Evolutionary conservation across 768 basidiomycete genomes (phyloP).

Genomic region (Lactarius deliciosus): DNA sequence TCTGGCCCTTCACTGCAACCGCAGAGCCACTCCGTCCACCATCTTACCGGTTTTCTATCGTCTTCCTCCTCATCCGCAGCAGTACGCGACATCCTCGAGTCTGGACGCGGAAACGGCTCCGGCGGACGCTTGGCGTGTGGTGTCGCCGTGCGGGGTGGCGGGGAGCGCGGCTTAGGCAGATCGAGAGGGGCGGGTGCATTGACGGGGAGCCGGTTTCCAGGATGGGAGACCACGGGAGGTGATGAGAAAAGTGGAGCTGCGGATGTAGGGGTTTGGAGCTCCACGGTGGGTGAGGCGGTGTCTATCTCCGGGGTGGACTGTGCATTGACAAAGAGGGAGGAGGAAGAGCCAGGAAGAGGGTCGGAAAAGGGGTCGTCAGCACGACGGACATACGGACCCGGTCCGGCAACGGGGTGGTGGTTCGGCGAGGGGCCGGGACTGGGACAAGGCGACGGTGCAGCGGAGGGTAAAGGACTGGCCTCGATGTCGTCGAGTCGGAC

Average conservation of each 20-base stretch:
- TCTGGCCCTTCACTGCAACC: slow-evolving; percentile 76
- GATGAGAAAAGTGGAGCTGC: slow-evolving; percentile 20
- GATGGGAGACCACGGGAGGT: slow-evolving; percentile 18
- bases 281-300: slow-evolving; percentile 28
- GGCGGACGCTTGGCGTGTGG: slow-evolving; percentile 39
- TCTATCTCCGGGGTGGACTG: slow-evolving; percentile 34
- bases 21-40: slow-evolving; percentile 90
- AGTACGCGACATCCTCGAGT: slow-evolving; percentile 27
- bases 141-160: slow-evolving; percentile 47
- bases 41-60: slow-evolving; percentile 46
- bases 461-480: slow-evolving; percentile 35
- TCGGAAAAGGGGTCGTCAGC: slow-evolving; percentile 50
- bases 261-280: slow-evolving; percentile 5
- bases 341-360: slow-evolving; percentile 45
- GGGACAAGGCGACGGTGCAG: slow-evolving; percentile 42
- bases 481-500: slow-evolving; percentile 57
- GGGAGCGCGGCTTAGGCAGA: slow-evolving; percentile 59
- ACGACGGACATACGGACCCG: slow-evolving; percentile 21
- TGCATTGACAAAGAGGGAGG: slow-evolving; percentile 51
- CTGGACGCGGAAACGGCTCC: slow-evolving; percentile 40
- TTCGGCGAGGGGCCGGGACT: slow-evolving; percentile 31
- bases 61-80: slow-evolving; percentile 35
- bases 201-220: slow-evolving; percentile 33
- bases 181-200: slow-evolving; percentile 56
- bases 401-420: slow-evolving; percentile 25